phyloP scores from a whole-genome alignment of 192 early-diverging fungal species.

The Cladochytrium replicatum region DNA sequence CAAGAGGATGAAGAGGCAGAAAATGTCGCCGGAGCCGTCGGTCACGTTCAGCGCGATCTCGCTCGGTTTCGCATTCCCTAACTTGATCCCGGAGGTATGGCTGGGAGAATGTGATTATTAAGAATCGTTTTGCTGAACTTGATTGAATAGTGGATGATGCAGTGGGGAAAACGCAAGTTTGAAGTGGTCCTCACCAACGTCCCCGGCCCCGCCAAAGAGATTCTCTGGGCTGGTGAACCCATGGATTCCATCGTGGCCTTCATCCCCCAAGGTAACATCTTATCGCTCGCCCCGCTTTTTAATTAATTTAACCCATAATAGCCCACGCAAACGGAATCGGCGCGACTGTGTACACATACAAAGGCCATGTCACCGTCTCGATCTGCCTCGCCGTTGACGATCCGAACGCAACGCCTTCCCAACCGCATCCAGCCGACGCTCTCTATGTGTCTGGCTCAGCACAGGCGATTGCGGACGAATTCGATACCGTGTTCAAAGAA shows the following conservation, averaged over 20 bases:
- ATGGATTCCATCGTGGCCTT: slow-evolving; percentile 15
- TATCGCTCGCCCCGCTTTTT: too few relatives aligned
- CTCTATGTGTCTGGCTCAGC: slow-evolving; percentile 10
- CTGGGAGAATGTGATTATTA: background rate
- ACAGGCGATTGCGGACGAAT: slow-evolving; percentile 3
- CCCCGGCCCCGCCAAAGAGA: slow-evolving; percentile 14
- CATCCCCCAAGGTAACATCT: slow-evolving; percentile 16
- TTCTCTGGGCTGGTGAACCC: slow-evolving; percentile 11
- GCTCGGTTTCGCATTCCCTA: slow-evolving; percentile 7
- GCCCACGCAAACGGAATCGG: slow-evolving; percentile 17
- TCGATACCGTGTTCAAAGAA: slow-evolving; percentile 12
- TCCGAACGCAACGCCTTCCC: background rate
- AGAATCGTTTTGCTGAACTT: slow-evolving; percentile 1
- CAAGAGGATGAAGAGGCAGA: slow-evolving; percentile 10
- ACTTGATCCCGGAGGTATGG: slow-evolving; percentile 11
- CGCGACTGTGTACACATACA: slow-evolving; percentile 21
- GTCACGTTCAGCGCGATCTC: slow-evolving; percentile 7
- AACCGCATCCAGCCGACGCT: too few relatives aligned
- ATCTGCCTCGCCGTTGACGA: slow-evolving; percentile 17
- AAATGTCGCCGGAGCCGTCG: slow-evolving; percentile 12
- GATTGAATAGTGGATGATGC: background rate
- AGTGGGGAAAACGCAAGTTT: too few relatives aligned
- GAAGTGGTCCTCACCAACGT: slow-evolving; percentile 30
- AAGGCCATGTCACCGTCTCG: slow-evolving; percentile 14
- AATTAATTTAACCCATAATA: too few relatives aligned